A percentile compares a stretch with the other conserved stretches of the same genome.
phyloP scores from a whole-genome alignment of 176 grass and related monocot species.

The Rhynchospora tenuis region DNA sequence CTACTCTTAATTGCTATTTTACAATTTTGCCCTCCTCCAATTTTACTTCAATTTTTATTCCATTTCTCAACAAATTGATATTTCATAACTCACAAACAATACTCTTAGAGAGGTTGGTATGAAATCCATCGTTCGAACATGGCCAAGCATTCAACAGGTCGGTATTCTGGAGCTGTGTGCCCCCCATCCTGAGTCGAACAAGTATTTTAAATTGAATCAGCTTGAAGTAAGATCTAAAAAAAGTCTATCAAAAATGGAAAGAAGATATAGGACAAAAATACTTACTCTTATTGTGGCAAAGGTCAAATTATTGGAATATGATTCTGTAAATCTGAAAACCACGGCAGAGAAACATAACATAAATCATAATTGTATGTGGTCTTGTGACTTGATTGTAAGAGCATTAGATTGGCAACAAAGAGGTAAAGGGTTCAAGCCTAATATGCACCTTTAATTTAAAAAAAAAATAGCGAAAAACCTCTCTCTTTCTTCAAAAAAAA shows the following conservation, averaged over 20 bases:
- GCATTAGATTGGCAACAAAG: too few relatives aligned
- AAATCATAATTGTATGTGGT: neutral
- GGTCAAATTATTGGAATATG: constrained; percentile 32
- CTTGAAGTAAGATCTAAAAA: neutral
- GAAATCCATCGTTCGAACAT: constrained; percentile 34
- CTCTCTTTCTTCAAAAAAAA: too few relatives aligned
- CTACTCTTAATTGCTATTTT: too few relatives aligned
- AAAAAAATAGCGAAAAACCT: too few relatives aligned
- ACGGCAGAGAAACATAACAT: neutral
- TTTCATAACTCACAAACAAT: too few relatives aligned
- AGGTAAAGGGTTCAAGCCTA: neutral
- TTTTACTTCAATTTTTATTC: too few relatives aligned
- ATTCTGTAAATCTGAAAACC: constrained; percentile 14
- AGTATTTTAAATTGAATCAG: neutral
- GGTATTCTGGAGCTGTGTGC: constrained; percentile 30
- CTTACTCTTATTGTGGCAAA: constrained; percentile 27
- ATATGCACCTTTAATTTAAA: too few relatives aligned
- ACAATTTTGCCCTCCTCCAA: too few relatives aligned
- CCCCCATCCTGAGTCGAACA: constrained; percentile 17
- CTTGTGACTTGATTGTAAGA: too few relatives aligned
- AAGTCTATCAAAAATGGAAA: neutral
- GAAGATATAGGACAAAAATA: neutral
- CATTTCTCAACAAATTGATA: too few relatives aligned
- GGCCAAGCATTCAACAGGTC: constrained; percentile 25
- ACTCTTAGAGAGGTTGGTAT: constrained; percentile 16